Conservation (phyloP, 2,329 filamentous ascomycete species). For the Phialocephala subalpina region DNA sequence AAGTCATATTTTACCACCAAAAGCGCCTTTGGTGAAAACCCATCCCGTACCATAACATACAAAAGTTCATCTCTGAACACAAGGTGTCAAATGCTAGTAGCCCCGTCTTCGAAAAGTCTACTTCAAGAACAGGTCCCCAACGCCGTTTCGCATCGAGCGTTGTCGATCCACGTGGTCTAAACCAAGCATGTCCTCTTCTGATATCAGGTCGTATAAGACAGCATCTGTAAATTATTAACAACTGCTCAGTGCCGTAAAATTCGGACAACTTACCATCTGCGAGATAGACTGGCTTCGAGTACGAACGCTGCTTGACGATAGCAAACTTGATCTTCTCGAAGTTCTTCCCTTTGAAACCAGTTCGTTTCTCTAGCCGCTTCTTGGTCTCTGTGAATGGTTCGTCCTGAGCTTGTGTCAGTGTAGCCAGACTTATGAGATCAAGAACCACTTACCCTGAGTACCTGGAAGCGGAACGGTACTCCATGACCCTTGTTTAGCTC, state of each 20-base stretch:
- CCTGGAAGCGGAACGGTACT: constrained; percentile 87
- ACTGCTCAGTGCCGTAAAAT: background rate
- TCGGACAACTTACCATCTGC: constrained; percentile 75
- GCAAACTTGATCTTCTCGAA: constrained; percentile 99
- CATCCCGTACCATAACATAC: constrained; percentile 22
- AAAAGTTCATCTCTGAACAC: constrained; percentile 18
- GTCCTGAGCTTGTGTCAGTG: constrained; percentile 57
- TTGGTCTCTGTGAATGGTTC: constrained; percentile 92
- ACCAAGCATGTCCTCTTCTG: constrained; percentile 68
- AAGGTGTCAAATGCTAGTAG: constrained; percentile 13
- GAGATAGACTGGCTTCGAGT: constrained; percentile 82
- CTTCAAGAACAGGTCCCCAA: constrained; percentile 67
- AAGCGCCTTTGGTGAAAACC: constrained; percentile 23
- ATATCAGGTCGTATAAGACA: constrained; percentile 56
- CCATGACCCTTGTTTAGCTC: constrained; percentile 87
- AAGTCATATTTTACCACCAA: constrained; percentile 24
- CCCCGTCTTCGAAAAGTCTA: constrained; percentile 34
- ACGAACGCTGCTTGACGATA: constrained; percentile 73
- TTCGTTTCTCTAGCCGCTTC: constrained; percentile 91
- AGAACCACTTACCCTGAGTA: constrained; percentile 72
- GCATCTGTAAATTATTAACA: constrained; percentile 30
- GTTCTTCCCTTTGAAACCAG: constrained; percentile 95
- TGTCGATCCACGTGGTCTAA: constrained; percentile 72
- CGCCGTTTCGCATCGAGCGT: constrained; percentile 64
- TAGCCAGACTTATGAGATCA: background rate